phyloP scores from a whole-genome alignment of 2,329 filamentous ascomycete genomes.

The Dichotomopilus funicola region DNA sequence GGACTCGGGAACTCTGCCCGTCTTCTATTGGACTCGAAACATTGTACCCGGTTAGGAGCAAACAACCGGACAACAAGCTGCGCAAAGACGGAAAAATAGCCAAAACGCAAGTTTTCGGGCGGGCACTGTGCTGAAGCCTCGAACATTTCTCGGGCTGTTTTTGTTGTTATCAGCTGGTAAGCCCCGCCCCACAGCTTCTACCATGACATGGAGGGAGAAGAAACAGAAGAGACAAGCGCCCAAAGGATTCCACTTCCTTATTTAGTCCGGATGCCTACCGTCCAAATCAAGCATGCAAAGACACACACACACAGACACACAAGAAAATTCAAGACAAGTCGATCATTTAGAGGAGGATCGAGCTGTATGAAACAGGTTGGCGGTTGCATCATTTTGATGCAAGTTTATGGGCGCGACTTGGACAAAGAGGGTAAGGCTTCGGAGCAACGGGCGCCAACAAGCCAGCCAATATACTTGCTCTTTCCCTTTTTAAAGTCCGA shows the following conservation, averaged over 20 bases:
- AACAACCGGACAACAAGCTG: not conserved
- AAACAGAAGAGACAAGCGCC: not conserved
- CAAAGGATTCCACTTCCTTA: not conserved
- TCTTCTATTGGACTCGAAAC: slow-evolving; percentile 7
- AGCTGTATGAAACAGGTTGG: slow-evolving; percentile 22
- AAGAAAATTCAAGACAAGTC: not conserved
- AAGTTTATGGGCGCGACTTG: slow-evolving; percentile 1
- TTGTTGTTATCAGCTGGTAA: not conserved
- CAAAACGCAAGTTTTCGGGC: not conserved
- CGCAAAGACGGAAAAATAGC: too few relatives aligned
- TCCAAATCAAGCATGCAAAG: slow-evolving; percentile 1
- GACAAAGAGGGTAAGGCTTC: not conserved
- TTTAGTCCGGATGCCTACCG: not conserved
- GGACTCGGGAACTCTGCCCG: slow-evolving; percentile 6
- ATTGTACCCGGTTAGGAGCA: not conserved
- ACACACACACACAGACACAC: too few relatives aligned
- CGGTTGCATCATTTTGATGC: slow-evolving; percentile 24
- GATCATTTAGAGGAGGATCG: slow-evolving; percentile 2
- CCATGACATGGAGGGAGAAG: not conserved
- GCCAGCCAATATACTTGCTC: not conserved
- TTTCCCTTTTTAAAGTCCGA: too few relatives aligned
- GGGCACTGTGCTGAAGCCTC: not conserved
- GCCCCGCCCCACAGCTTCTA: not conserved
- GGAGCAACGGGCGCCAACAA: too few relatives aligned
- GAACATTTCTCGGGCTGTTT: not conserved